Evolutionary conservation across 805 yeast species (phyloP).

Genomic region (Saccharomycopsis oosterbeekiorum): DNA sequence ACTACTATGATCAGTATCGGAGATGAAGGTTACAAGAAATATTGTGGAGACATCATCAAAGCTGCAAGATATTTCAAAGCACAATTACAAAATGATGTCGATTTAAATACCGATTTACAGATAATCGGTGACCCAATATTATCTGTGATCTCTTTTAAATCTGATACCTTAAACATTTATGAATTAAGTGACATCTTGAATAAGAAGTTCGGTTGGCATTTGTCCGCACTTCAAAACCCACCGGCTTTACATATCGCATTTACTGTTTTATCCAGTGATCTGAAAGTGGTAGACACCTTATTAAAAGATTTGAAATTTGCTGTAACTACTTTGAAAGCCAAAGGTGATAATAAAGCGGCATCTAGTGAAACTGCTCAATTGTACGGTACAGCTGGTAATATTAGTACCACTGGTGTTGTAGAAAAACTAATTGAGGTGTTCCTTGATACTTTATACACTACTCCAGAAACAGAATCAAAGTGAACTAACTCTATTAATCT

Average conservation of each 20-base stretch:
- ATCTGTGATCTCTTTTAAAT: constrained; percentile 74
- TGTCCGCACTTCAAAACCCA: constrained; percentile 79
- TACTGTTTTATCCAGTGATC: constrained; percentile 52
- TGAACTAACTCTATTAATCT: neutral
- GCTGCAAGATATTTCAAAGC: constrained; percentile 51
- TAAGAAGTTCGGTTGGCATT: constrained; percentile 70
- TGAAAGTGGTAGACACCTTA: constrained; percentile 47
- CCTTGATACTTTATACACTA: constrained; percentile 63
- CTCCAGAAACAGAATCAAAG: neutral
- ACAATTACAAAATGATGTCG: constrained; percentile 29
- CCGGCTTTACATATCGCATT: constrained; percentile 87
- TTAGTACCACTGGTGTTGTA: constrained; percentile 74
- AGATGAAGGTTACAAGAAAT: constrained; percentile 63
- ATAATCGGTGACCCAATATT: constrained; percentile 79
- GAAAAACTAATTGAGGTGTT: constrained; percentile 72
- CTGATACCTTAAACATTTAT: constrained; percentile 57
- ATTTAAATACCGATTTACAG: constrained; percentile 46
- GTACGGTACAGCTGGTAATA: constrained; percentile 93
- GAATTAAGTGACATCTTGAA: constrained; percentile 64
- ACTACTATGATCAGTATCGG: constrained; percentile 82
- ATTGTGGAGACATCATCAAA: constrained; percentile 55
- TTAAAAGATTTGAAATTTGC: constrained; percentile 38
- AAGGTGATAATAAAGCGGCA: constrained; percentile 15
- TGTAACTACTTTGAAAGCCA: constrained; percentile 32
- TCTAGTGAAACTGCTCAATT: constrained; percentile 74